Base-by-base conservation (phyloP, 2,329 filamentous ascomycete species). In the Cercospora sp. region DNA sequence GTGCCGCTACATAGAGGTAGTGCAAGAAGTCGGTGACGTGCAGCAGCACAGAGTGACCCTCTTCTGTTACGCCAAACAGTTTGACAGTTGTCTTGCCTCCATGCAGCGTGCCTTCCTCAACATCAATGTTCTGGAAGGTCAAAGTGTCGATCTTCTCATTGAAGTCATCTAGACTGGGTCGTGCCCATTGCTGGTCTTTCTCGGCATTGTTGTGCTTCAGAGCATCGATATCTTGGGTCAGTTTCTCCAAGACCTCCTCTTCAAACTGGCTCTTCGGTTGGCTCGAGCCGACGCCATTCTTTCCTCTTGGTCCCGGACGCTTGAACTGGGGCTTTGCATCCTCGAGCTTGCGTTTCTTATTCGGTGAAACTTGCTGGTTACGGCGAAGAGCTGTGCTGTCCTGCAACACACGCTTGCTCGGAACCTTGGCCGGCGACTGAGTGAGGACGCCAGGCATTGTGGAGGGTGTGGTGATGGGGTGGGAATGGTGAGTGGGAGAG, bases 1-100 rank as follows among this genome's bases (percentile, higher is more conserved):
- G 95, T 0, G 96, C 95, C 9, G 92, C 91, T 57, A 98, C 89
- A 76, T 97, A 99, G 65, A 99, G 88, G 78, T 99, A 99, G 79
- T 99, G 95, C 73, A 93, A 90, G 81, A 99, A 99, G 76, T 93
- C 92, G 16, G 92, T 97, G 70, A 99, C 94, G 79, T 99, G 95
- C 12, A 99, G 84, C 79, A 99, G 87, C 45, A 97, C 93, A 3
- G 95, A 99, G 80, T 99, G 91, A 64, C 95, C 95, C 51, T 79
- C 80, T 85, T 91, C 89, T 36, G 93, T 97, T 3, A 98, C 93
- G 75, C 95, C 95, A 80, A 98, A 99, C 20, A 99, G 86, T 83
- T 95, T 96, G 66, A 99, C 88, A 0, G 92, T 90, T 0, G 92
- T 84, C 76, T 85, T 89, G 20, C 92, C 92, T 60, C 91, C 91